Conservation (phyloP, 768 basidiomycete genomes). For the Sporobolomyces pararoseus region DNA sequence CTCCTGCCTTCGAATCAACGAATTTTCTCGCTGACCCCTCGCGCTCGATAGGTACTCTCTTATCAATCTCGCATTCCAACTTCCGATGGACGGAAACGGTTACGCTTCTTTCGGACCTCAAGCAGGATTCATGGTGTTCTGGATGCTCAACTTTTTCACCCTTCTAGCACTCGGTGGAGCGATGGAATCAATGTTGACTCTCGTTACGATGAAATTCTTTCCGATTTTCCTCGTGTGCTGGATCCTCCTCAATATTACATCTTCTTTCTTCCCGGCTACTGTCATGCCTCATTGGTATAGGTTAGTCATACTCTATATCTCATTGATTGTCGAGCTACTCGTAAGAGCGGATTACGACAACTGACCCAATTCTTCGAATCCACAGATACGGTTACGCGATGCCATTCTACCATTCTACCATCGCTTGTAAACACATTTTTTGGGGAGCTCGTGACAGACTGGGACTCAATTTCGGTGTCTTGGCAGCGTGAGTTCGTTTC, state of each 20-base stretch:
- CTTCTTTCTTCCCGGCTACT: constrained; percentile 48
- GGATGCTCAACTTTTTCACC: constrained; percentile 48
- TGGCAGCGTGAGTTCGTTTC: constrained; percentile 23
- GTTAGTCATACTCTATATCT: too few species aligned
- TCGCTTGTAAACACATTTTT: constrained; percentile 48
- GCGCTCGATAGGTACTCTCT: constrained; percentile 43
- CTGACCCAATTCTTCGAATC: too few species aligned
- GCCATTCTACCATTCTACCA: constrained; percentile 35
- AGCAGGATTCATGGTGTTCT: constrained; percentile 42
- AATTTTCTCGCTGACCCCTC: background rate
- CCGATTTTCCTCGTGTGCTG: constrained; percentile 48
- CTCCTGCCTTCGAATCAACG: too few species aligned
- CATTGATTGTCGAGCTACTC: too few species aligned
- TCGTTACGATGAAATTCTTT: constrained; percentile 31
- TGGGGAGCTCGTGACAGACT: constrained; percentile 43
- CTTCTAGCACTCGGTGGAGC: constrained; percentile 47
- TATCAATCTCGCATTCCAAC: constrained; percentile 46
- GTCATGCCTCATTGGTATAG: constrained; percentile 46
- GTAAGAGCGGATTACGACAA: too few species aligned
- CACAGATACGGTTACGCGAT: too few species aligned
- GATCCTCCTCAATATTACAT: constrained; percentile 49
- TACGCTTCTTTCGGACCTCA: constrained; percentile 42
- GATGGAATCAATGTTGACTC: constrained; percentile 46
- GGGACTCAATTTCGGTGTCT: constrained; percentile 47
- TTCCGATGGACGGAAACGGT: constrained; percentile 43